A percentile compares a stretch with the other conserved stretches of the same genome.
These are phyloP conservation scores for Chalciporus piperatus DNA, from an alignment of 768 basidiomycete species.

Conservation along the genomic window DNA sequence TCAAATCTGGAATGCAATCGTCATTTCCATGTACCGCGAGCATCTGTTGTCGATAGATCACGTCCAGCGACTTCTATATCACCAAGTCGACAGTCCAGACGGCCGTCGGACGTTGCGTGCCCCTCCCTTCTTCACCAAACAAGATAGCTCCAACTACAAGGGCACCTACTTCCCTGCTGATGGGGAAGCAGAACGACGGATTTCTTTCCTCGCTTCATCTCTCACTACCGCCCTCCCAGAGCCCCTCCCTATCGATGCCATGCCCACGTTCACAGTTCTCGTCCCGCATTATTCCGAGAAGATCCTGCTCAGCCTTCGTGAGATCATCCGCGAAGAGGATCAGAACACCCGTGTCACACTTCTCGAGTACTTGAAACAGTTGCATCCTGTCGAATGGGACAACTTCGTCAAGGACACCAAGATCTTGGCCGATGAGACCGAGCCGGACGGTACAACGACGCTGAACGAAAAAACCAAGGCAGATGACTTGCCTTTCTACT, in stretches of 20 bases:
- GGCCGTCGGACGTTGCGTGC: slow-evolving; percentile 91
- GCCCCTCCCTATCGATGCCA: slow-evolving; percentile 92
- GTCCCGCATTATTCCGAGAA: slow-evolving; percentile 99
- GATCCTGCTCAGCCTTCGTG: slow-evolving; percentile 91
- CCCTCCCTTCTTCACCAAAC: slow-evolving; percentile 97
- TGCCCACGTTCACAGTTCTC: slow-evolving; percentile 99
- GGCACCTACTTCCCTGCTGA: slow-evolving; percentile 90
- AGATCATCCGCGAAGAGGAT: slow-evolving; percentile 98
- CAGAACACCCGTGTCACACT: slow-evolving; percentile 95
- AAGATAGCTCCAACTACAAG: slow-evolving; percentile 66
- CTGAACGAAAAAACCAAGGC: slow-evolving; percentile 80
- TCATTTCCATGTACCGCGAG: slow-evolving; percentile 99
- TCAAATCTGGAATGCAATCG: slow-evolving; percentile 99
- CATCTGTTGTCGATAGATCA: slow-evolving; percentile 97
- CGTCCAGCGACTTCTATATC: slow-evolving; percentile 95
- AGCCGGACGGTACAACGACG: slow-evolving; percentile 47
- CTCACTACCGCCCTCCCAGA: slow-evolving; percentile 95
- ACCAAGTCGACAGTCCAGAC: slow-evolving; percentile 89
- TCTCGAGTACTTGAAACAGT: slow-evolving; percentile 96
- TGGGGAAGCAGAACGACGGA: slow-evolving; percentile 94
- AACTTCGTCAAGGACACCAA: slow-evolving; percentile 99
- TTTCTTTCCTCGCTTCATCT: slow-evolving; percentile 98
- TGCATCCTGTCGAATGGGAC: slow-evolving; percentile 99
- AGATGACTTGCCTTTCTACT: slow-evolving; percentile 98
- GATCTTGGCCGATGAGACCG: slow-evolving; percentile 91